A percentile compares a stretch with the other conserved stretches of the same genome.
Evolutionary conservation across 1,284 basidiomycete genomes (phyloP).

Genomic region (Puccinia brachypodii): DNA sequence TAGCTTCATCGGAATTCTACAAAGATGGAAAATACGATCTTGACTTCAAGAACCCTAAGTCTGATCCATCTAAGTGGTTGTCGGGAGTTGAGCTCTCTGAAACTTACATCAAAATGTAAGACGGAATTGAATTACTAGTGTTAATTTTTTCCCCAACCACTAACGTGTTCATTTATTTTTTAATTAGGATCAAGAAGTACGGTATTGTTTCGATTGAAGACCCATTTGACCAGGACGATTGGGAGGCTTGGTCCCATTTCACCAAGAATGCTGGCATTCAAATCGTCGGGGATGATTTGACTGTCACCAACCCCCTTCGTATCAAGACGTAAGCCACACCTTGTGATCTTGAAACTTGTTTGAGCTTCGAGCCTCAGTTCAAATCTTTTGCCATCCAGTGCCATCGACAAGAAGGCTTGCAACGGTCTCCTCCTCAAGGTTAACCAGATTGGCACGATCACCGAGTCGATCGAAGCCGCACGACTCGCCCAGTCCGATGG

Average conservation of each 20-base stretch:
- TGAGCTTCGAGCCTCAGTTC: not conserved
- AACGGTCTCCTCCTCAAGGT: conserved; percentile 97
- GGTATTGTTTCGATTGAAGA: conserved; percentile 98
- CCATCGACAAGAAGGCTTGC: conserved; percentile 99
- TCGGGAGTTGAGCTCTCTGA: conserved; percentile 88
- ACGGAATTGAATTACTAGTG: not conserved
- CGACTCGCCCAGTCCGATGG: conserved; percentile 94
- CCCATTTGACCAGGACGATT: conserved; percentile 99
- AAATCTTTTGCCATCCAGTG: conserved; percentile 56
- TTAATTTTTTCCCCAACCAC: not conserved
- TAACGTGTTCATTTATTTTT: not conserved
- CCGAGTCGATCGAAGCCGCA: conserved; percentile 92
- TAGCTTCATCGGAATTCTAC: conserved; percentile 98
- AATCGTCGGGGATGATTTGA: conserved; percentile 90
- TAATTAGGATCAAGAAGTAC: conserved; percentile 70
- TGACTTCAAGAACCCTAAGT: conserved; percentile 96
- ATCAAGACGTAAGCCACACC: conserved; percentile 71
- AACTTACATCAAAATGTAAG: conserved; percentile 74
- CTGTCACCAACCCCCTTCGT: conserved; percentile 95
- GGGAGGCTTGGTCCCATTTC: conserved; percentile 96
- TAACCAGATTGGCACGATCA: conserved; percentile 99
- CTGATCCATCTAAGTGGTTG: conserved; percentile 94
- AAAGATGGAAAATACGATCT: conserved; percentile 99
- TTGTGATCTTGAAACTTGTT: not conserved
- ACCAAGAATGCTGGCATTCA: conserved; percentile 72